phyloP scores from a whole-genome alignment of 73 alveolate genomes.

The Paramecium biaurelia region DNA sequence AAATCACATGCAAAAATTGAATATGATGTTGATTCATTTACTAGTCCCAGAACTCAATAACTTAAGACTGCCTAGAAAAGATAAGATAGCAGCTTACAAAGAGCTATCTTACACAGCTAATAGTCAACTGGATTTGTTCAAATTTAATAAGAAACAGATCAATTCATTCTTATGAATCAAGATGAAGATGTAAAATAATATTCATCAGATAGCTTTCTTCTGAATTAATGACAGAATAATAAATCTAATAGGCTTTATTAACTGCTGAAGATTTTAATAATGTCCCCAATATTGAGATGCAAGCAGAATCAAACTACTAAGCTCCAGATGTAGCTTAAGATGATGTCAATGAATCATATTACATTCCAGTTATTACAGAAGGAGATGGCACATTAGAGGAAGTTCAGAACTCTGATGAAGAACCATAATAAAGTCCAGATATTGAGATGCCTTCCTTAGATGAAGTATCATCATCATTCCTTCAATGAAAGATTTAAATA shows the following conservation, averaged over 20 bases:
- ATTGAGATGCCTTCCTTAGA: slow-evolving; percentile 27
- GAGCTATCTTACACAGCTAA: background rate
- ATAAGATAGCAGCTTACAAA: background rate
- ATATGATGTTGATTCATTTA: slow-evolving; percentile 23
- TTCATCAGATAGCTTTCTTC: background rate
- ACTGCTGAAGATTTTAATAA: slow-evolving; percentile 15
- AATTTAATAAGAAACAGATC: background rate
- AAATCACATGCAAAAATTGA: background rate
- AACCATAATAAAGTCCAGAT: background rate
- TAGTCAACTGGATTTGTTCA: background rate
- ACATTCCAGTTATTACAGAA: slow-evolving; percentile 14
- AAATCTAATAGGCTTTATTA: background rate
- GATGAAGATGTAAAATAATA: background rate
- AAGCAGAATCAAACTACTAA: slow-evolving; percentile 7
- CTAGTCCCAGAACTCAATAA: background rate
- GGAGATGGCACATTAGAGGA: slow-evolving; percentile 37
- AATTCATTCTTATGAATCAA: background rate
- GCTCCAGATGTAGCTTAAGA: background rate
- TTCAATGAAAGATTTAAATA: background rate
- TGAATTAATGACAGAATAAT: slow-evolving; percentile 24
- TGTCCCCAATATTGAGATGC: slow-evolving; percentile 37
- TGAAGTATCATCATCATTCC: background rate
- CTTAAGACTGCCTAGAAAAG: background rate
- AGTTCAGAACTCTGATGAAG: background rate
- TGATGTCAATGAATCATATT: background rate